Evolutionary conservation across 768 basidiomycete genomes (phyloP), one percentile per base, ranked within the genome.

Genomic region (Tricholoma sp.): DNA sequence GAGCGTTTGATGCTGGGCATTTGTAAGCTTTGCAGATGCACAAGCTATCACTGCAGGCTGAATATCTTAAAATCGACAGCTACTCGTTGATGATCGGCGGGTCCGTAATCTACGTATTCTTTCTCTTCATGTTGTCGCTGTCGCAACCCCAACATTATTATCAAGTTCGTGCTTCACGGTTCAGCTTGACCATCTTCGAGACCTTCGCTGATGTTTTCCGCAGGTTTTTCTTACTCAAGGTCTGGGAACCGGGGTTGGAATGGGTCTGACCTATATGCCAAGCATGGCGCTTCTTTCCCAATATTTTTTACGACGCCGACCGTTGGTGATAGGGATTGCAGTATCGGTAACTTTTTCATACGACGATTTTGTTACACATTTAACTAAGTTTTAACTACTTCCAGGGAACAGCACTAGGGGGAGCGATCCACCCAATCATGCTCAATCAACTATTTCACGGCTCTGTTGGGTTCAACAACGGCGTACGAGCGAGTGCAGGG

Each of bases 351-450:
- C 62, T 42, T 34, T 68, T 62, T 47, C 42, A 60, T 8, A 62
- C 20, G 6, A 5, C 8, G 32, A 15, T 10, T 31, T 28, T 70
- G 75, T 15, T n/a, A 32, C 11, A 31, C n/a, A 17, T 15, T 52
- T 13, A 15, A 32, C 31, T 8, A 24, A 24, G 24, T 24, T 24
- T 24, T 24, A 17, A 41, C 13, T n/a, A 29, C 36, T 42, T 58
- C 51, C 56, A 78, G 75, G 76, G 77, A 12, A 75, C 83, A 9
- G 81, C 79, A 13, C 62, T 84, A 15, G 86, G 86, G 5, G 84
- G 81, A 11, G 74, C 80, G 18, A 58, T 87, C n/a, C 83, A 85
- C 53, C 83, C 84, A 1, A 83, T 86, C 61, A 77, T 86, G 73
- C 71, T 89, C n/a, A 87, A 88, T 63, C 72, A 77, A 47, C 69